Conservation (phyloP, 1,284 basidiomycete genomes). For the Mycosarcoma maydis region DNA sequence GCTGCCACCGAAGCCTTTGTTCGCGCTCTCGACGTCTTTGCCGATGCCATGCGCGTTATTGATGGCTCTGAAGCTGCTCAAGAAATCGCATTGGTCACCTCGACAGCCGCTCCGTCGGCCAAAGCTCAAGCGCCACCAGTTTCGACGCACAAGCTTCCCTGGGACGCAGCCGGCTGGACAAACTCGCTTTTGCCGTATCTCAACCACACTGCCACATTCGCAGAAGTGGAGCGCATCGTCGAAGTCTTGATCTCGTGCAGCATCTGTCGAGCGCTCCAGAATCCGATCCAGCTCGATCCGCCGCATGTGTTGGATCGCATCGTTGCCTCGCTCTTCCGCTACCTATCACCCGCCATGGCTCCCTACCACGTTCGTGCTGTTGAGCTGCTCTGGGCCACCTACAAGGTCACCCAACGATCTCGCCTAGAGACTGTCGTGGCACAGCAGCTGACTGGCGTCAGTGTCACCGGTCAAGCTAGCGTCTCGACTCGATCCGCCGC, state of each 20-base stretch:
- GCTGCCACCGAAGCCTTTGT: conserved; percentile 26
- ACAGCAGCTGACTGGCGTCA: conserved; percentile 22
- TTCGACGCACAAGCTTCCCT: conserved; percentile 20
- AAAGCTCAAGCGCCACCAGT: not conserved
- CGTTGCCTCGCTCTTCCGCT: conserved; percentile 75
- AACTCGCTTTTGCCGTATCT: conserved; percentile 24
- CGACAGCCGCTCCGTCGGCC: conserved; percentile 2
- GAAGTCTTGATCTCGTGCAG: conserved; percentile 47
- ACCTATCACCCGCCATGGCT: conserved; percentile 76
- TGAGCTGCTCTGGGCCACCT: conserved; percentile 79
- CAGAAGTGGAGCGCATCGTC: conserved; percentile 46
- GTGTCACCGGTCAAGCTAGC: too few relatives aligned
- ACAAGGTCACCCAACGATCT: conserved; percentile 25
- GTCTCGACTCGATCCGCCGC: conserved; percentile 68
- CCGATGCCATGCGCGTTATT: conserved; percentile 40
- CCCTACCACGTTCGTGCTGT: conserved; percentile 84
- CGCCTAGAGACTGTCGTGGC: conserved; percentile 44
- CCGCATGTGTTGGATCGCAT: conserved; percentile 30
- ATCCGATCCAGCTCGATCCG: conserved; percentile 28
- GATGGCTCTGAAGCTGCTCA: conserved; percentile 30
- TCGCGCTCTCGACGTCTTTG: conserved; percentile 41
- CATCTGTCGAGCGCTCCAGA: conserved; percentile 42
- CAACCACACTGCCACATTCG: conserved; percentile 30
- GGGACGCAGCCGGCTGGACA: conserved; percentile 33
- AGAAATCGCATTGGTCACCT: conserved; percentile 25